phyloP scores from a whole-genome alignment of 1,139 yeast species.

The Yamadazyma oceani region DNA sequence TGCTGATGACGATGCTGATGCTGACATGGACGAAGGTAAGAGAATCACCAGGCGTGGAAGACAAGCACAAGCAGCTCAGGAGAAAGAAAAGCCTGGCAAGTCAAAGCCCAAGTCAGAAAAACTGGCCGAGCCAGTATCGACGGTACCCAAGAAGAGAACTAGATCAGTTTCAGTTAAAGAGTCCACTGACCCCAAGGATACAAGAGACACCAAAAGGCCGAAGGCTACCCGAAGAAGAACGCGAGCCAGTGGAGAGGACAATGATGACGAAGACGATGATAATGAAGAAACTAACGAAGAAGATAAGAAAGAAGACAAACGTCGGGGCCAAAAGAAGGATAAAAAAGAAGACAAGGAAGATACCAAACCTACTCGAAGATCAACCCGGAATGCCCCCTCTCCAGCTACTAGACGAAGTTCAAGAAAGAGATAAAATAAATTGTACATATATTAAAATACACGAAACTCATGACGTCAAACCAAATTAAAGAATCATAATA shows the following conservation, averaged over 20 bases:
- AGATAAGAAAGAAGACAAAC: conserved; percentile 5
- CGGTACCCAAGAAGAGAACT: conserved; percentile 12
- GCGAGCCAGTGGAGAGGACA: conserved; percentile 10
- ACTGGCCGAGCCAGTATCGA: too few relatives aligned
- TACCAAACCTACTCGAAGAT: conserved; percentile 17
- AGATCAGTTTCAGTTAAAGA: conserved; percentile 7
- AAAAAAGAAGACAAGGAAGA: conserved; percentile 13
- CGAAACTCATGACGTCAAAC: conserved; percentile 6
- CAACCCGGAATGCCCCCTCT: conserved; percentile 21
- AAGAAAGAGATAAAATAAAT: conserved; percentile 17
- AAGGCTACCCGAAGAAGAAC: conserved; percentile 8
- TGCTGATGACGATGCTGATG: background rate
- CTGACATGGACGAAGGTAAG: background rate
- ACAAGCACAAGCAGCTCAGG: conserved; percentile 2
- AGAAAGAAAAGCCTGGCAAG: conserved; percentile 3
- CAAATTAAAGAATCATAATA: background rate
- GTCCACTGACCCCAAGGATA: background rate
- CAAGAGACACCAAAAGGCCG: conserved; percentile 5
- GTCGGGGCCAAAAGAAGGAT: conserved; percentile 4
- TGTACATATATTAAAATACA: conserved; percentile 9
- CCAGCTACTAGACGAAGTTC: conserved; percentile 22
- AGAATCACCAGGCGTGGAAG: conserved; percentile 1
- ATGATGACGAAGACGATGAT: conserved; percentile 6
- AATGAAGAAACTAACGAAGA: conserved; percentile 5
- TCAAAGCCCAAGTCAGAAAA: conserved; percentile 1